Evolutionary conservation across 495 filamentous ascomycete genomes (phyloP).

Genomic region (Penicillium steckii): DNA sequence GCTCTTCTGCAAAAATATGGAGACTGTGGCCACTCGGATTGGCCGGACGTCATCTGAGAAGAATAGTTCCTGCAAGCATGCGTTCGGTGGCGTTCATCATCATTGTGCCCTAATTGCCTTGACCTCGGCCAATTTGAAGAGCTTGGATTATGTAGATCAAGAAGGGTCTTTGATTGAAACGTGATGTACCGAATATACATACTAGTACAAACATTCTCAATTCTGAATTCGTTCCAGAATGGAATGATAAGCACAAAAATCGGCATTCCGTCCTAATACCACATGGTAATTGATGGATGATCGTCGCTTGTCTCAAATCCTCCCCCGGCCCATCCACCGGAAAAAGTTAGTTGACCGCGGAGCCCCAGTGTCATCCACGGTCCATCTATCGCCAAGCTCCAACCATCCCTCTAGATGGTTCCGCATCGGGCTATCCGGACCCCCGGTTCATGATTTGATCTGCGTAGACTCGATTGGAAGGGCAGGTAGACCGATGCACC

Average conservation of each 20-base stretch:
- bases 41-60: background rate
- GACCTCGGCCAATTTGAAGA: too few species aligned
- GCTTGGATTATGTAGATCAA: too few species aligned
- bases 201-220: too few species aligned
- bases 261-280: background rate
- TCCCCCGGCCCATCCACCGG: background rate
- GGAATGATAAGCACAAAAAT: background rate
- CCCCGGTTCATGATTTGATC: background rate
- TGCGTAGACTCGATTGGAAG: background rate
- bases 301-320: background rate
- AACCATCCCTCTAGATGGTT: slow-evolving; percentile 1
- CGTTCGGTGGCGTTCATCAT: background rate
- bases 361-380: slow-evolving; percentile 9
- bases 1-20: background rate
- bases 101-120: too few species aligned
- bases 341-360: slow-evolving; percentile 2
- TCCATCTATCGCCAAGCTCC: background rate
- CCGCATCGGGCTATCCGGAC: background rate
- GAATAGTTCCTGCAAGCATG: background rate
- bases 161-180: too few species aligned
- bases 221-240: too few species aligned
- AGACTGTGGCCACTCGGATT: background rate
- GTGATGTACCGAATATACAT: too few species aligned
- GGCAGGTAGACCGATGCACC: slow-evolving; percentile 2
- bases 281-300: background rate